These are phyloP conservation scores for Fragilariopsis cylindrus DNA, from an alignment of 108 stramenopile genomes.

Conservation along the genomic window DNA sequence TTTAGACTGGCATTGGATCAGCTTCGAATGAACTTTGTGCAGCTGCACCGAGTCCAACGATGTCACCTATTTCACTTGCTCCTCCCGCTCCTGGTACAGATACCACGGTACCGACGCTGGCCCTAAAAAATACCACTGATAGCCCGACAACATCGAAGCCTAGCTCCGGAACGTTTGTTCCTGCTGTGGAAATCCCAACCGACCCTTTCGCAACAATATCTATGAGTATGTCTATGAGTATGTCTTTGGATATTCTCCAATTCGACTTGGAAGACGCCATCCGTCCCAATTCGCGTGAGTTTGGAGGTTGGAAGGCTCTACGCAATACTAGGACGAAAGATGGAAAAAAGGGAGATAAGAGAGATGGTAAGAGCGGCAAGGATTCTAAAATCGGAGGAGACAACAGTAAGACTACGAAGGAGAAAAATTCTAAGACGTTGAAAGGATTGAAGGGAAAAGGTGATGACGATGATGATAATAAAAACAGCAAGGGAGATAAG, in stretches of 20 bases:
- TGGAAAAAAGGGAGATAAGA: not conserved
- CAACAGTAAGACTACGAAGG: not conserved
- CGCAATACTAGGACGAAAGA: constrained; percentile 10
- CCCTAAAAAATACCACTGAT: not conserved
- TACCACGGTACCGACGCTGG: not conserved
- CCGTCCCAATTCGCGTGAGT: not conserved
- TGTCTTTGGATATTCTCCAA: not conserved
- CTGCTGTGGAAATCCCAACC: not conserved
- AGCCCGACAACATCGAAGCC: not conserved
- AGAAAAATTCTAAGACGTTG: not conserved
- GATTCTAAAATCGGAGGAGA: not conserved
- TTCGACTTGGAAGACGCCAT: not conserved
- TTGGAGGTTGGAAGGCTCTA: not conserved
- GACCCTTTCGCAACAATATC: constrained; percentile 8
- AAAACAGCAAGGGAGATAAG: too few relatives aligned
- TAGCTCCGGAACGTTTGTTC: not conserved
- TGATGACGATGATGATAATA: constrained; percentile 2
- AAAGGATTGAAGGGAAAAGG: not conserved
- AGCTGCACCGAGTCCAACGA: constrained; percentile 8
- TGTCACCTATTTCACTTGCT: not conserved
- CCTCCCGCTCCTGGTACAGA: not conserved
- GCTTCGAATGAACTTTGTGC: constrained; percentile 20
- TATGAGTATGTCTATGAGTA: constrained; percentile 39
- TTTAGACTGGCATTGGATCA: constrained; percentile 18
- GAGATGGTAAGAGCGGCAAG: not conserved